phyloP scores from a whole-genome alignment of 495 filamentous ascomycete genomes.

The Aspergillus conjunctus region DNA sequence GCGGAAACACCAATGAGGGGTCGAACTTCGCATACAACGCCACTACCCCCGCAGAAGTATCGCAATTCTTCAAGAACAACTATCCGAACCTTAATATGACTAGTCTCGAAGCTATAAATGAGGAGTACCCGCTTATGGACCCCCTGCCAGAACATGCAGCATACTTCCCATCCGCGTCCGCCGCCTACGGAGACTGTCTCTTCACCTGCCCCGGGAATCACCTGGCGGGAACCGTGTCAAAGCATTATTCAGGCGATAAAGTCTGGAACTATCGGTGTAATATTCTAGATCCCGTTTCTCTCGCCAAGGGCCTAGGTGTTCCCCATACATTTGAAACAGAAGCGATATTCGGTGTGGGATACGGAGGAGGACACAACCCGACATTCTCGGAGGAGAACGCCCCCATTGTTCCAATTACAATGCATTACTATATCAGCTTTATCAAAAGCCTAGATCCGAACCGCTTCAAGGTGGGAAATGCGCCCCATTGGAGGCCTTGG shows the following conservation, averaged over 20 bases:
- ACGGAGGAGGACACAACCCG: conserved; percentile 24
- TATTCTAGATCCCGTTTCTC: conserved; percentile 52
- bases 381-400: conserved; percentile 41
- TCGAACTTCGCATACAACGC: conserved; percentile 57
- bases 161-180: conserved; percentile 58
- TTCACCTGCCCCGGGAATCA: conserved; percentile 62
- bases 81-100: conserved; percentile 55
- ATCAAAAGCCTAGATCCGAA: conserved; percentile 64
- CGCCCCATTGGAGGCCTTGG: conserved; percentile 50
- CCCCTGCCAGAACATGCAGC: conserved; percentile 42
- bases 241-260: conserved; percentile 26
- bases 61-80: conserved; percentile 60
- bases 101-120: conserved; percentile 57
- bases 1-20: conserved; percentile 69
- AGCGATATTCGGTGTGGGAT: conserved; percentile 55
- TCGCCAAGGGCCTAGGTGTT: conserved; percentile 57
- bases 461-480: conserved; percentile 31
- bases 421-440: conserved; percentile 67
- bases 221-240: conserved; percentile 46
- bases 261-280: conserved; percentile 67
- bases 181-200: conserved; percentile 66
- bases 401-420: conserved; percentile 54
- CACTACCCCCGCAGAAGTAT: conserved; percentile 44
- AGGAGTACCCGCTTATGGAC: conserved; percentile 54
- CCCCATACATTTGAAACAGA: conserved; percentile 62